Base-by-base conservation (phyloP, 108 stramenopile species). In the Pseudonitzschia multiseries region DNA sequence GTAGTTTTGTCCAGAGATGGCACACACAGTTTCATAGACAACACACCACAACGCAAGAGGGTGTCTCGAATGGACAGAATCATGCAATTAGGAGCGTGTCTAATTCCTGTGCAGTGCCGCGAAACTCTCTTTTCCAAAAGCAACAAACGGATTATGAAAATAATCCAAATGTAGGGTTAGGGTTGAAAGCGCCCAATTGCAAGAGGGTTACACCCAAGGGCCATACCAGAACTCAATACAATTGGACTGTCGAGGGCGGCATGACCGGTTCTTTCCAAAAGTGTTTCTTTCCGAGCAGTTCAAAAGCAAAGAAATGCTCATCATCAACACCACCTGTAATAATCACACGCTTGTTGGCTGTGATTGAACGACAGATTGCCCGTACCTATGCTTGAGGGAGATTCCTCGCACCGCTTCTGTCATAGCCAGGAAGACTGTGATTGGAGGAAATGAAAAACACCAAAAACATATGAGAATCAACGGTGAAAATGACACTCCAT, bases 161-260 rank as follows among this genome's bases (percentile, higher is more conserved):
- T 24, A 10, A 56, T 56, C 9, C 2, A 56, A 56, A 24, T 0
- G 51, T 28, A 33, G 20, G 18, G 65, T 75, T 68, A 40, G 74
- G 74, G 74, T 75, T 75, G 56, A 75, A 59, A 54, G 74, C 74
- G 66, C 54, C 74, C 66, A 21, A 22, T 26, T 22, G 32, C 41
- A 56, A 14, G 33, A 27, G 66, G 57, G 56, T 68, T 75, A 17
- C 74, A 66, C 74, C 74, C 74, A 75, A 75, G 57, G 74, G 74
- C 56, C 74, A 43, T 75, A 68, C 56, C 57, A 48, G 46, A 46
- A 28, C 48, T 57, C 36, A 12, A 56, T 27, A 29, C 50, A 57
- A 42, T 75, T 68, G 66, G 74, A 53, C 57, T 46, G 42, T 68
- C 74, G 74, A 75, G 74, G 74, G 74, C 66, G 74, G 32, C 41